Base-by-base conservation (phyloP, 208 protist species). In the Trypanosoma cruzi region DNA sequence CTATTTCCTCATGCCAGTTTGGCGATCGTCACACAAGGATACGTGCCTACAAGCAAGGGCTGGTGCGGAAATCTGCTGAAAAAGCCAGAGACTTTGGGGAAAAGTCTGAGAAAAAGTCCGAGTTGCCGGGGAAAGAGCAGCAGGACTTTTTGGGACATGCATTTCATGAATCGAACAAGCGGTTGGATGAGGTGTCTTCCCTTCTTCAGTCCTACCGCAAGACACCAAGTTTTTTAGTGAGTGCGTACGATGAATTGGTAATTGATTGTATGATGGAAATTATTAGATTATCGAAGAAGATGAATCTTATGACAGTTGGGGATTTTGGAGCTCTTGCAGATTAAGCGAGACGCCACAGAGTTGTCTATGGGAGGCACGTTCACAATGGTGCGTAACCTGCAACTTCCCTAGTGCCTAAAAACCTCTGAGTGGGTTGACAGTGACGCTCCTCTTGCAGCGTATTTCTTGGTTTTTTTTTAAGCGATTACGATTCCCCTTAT, bases 211-310 rank as follows among this genome's bases (percentile, higher is more conserved):
- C 55, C 5, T 73, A 73, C 58, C 22, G 49, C 11, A 58, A 66
- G 8, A 73, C 68, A 24, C 68, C 68, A 48, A 73, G 68, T 67
- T 73, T 73, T 59, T 60, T 54, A 37, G 60, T 42, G 20, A 59
- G 53, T 8, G 37, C 31, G 26, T 73, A 40, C 49, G 58, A 73
- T 64, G 52, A 62, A 26, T 28, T 14, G n/a, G n/a, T n/a, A n/a
- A 68, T 73, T 53, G 58, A 66, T 14, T 53, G 14, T 26, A 49
- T 73, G 62, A 59, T 44, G 50, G 57, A 65, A 20, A 28, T 73
- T 24, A 56, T 73, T 53, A 6, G 3, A 34, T 32, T 73, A 10
- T 63, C 42, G 26, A 73, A 73, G 44, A 49, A 18, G 26, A 36
- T 58, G 8, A 73, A 73, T 64, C 58, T 46, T 13, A 58, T 66